Base-by-base conservation (phyloP, 108 stramenopile genomes). In the Aurantiochytrium sp. region DNA sequence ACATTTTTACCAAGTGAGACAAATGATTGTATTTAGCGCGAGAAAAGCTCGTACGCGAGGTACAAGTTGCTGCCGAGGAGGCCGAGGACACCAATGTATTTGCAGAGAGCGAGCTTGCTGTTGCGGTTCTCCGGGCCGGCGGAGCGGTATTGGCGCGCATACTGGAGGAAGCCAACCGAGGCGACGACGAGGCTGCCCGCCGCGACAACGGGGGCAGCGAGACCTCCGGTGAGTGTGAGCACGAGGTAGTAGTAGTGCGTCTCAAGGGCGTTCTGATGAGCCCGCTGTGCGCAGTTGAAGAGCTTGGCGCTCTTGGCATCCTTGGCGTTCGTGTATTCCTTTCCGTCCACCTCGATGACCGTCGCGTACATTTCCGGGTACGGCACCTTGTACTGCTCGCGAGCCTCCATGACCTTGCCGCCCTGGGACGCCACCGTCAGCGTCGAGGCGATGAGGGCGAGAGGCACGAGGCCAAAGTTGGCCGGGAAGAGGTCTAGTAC, bases 241-340 rank as follows among this genome's bases (percentile, higher is more conserved):
- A 83, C 28, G 49, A 83, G 45, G 51, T n/a, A 12, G 76, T 53
- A 12, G 51, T 83, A 83, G 76, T 83, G 76, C 6, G 76, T 21
- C 5, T 83, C 76, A 12, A 83, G 51, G 4, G 49, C n/a, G 76
- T 83, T 83, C 76, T 83, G 76, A 23, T 83, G 76, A 25, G 49
- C 76, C 43, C 76, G 76, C 76, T 83, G 76, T 14, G 76, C 51
- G n/a, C 25, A 53, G 51, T 83, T 83, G 76, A 83, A 83, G 76
- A 53, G 23, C n/a, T 6, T 25, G 49, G 76, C 76, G 25, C 49
- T 53, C 25, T 83, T 45, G 19, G 51, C 49, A 23, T 83, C 76
- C 51, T 83, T 83, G 76, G 76, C 76, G 76, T 83, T 83, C 0
- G 76, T 83, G 76, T 53, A 83, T 18, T 47, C 23, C 76, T 83